phyloP scores from a whole-genome alignment of 257 asterid genomes.

The Plantago elongata region DNA sequence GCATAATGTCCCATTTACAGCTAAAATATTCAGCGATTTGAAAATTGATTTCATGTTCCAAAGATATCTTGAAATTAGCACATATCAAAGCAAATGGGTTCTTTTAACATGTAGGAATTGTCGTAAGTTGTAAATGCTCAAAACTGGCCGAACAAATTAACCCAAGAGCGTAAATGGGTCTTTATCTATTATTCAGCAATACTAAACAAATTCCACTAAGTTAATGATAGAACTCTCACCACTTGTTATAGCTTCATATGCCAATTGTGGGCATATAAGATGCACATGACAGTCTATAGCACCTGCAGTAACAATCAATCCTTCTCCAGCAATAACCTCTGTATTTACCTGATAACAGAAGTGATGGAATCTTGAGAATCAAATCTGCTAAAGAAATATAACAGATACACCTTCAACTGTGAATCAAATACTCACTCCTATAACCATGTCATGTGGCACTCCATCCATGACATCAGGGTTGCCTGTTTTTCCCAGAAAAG shows the following conservation, averaged over 20 bases:
- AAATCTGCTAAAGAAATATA: slow-evolving; percentile 11
- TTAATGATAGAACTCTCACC: slow-evolving; percentile 44
- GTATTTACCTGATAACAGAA: slow-evolving; percentile 61
- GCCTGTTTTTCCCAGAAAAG: slow-evolving; percentile 78
- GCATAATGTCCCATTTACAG: too few relatives aligned
- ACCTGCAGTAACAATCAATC: slow-evolving; percentile 92
- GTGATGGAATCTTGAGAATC: slow-evolving; percentile 12
- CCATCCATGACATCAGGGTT: slow-evolving; percentile 81
- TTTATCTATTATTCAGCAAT: background rate
- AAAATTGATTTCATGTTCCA: too few relatives aligned
- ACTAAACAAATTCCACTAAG: slow-evolving; percentile 9
- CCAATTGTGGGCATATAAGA: slow-evolving; percentile 94
- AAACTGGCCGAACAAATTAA: background rate
- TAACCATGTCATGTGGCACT: slow-evolving; percentile 39
- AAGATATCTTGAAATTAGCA: too few relatives aligned
- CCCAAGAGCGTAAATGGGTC: background rate
- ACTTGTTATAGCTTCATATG: slow-evolving; percentile 87
- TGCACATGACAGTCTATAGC: slow-evolving; percentile 97
- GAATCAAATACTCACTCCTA: slow-evolving; percentile 65
- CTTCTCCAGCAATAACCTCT: slow-evolving; percentile 96
- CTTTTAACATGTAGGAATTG: too few relatives aligned
- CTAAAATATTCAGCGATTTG: too few relatives aligned
- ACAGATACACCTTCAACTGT: slow-evolving; percentile 5
- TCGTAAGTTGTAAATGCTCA: too few relatives aligned
- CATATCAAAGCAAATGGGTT: too few relatives aligned